Evolutionary conservation across 495 filamentous ascomycete genomes (phyloP).

Genomic region (Copromyces sp.): DNA sequence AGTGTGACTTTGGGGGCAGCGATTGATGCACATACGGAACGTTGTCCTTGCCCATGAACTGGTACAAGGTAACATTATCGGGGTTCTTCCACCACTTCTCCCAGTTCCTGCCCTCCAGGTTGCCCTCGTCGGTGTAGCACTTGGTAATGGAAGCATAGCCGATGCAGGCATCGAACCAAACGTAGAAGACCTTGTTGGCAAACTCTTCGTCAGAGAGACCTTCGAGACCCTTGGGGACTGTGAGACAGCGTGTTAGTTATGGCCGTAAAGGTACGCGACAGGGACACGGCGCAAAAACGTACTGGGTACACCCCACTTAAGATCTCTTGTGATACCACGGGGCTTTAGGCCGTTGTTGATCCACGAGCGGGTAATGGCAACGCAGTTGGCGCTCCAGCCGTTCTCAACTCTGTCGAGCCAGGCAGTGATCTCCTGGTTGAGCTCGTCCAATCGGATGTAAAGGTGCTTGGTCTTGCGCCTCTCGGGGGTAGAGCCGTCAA

Average conservation of each 20-base stretch:
- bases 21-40: conserved; percentile 40
- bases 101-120: conserved; percentile 47
- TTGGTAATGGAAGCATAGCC: conserved; percentile 94
- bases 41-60: conserved; percentile 98
- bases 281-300: conserved; percentile 43
- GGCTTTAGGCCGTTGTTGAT: conserved; percentile 70
- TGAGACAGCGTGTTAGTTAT: conserved; percentile 5
- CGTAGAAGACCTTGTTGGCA: conserved; percentile 82
- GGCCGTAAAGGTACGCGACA: conserved; percentile 18
- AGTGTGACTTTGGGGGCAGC: not conserved
- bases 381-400: conserved; percentile 69
- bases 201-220: conserved; percentile 31
- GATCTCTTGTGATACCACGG: conserved; percentile 83
- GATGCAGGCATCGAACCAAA: conserved; percentile 98
- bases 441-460: conserved; percentile 69
- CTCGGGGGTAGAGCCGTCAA: conserved; percentile 70
- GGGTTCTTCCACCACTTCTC: conserved; percentile 93
- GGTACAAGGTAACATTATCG: conserved; percentile 79
- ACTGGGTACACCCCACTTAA: conserved; percentile 69
- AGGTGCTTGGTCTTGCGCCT: conserved; percentile 52
- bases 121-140: conserved; percentile 59
- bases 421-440: conserved; percentile 59
- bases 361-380: conserved; percentile 65
- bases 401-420: conserved; percentile 49
- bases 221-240: conserved; percentile 21